Evolutionary conservation across 495 filamentous ascomycete species (phyloP).

Genomic region (Delitschia confertaspora): DNA sequence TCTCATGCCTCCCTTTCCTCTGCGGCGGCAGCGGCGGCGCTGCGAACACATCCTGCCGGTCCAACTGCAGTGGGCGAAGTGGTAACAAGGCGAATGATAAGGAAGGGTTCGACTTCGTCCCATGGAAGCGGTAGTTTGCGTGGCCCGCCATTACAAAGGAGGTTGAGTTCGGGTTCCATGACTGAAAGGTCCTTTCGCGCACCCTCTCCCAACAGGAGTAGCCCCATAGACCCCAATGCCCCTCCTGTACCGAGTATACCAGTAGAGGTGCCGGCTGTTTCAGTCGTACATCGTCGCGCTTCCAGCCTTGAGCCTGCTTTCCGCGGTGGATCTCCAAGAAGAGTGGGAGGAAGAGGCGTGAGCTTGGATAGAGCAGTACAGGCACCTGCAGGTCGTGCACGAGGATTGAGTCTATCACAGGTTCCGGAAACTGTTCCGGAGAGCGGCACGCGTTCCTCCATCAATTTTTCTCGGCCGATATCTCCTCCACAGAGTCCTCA

Average conservation of each 20-base stretch:
- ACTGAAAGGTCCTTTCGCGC: slow-evolving; percentile 74
- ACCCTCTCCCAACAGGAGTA: slow-evolving; percentile 47
- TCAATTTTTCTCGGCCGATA: slow-evolving; percentile 85
- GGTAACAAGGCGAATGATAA: slow-evolving; percentile 75
- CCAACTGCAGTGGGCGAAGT: slow-evolving; percentile 72
- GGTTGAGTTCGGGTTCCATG: slow-evolving; percentile 72
- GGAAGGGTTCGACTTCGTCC: slow-evolving; percentile 62
- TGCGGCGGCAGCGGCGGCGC: slow-evolving; percentile 74
- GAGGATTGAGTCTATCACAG: slow-evolving; percentile 30
- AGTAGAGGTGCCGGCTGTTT: slow-evolving; percentile 37
- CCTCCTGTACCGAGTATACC: slow-evolving; percentile 74
- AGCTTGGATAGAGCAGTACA: slow-evolving; percentile 41
- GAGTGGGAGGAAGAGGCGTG: slow-evolving; percentile 35
- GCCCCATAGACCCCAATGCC: slow-evolving; percentile 29
- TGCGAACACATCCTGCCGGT: slow-evolving; percentile 64
- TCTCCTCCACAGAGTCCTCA: slow-evolving; percentile 39
- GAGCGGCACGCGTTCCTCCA: slow-evolving; percentile 50
- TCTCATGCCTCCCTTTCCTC: slow-evolving; percentile 62
- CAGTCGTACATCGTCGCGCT: slow-evolving; percentile 36
- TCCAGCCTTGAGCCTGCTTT: slow-evolving; percentile 47
- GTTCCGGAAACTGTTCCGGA: slow-evolving; percentile 47
- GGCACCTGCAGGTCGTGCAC: slow-evolving; percentile 13
- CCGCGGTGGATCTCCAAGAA: slow-evolving; percentile 42
- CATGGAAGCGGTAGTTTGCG: slow-evolving; percentile 42
- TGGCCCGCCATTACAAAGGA: slow-evolving; percentile 47